These are phyloP conservation scores for Polyrhizophydium stewartii DNA, from an alignment of 371 early-diverging fungal genomes.

Conservation along the genomic window DNA sequence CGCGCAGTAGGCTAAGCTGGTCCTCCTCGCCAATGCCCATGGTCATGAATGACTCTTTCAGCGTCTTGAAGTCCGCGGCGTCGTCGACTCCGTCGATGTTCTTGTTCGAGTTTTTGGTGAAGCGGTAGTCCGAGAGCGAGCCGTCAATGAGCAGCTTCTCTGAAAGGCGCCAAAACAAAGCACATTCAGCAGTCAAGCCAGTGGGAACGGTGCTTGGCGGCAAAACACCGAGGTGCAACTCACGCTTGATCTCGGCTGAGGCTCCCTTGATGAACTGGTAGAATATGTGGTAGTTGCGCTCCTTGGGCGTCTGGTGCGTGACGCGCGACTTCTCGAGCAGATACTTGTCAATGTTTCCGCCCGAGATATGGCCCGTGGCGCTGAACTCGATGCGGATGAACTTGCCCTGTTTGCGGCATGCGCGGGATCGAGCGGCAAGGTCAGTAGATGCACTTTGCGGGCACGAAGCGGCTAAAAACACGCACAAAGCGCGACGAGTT, in stretches of 20 bases:
- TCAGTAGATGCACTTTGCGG: not conserved
- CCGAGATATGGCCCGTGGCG: constrained; percentile 81
- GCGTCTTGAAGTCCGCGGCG: constrained; percentile 70
- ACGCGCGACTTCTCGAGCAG: constrained; percentile 98
- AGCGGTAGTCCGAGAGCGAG: constrained; percentile 69
- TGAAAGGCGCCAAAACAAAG: constrained; percentile 12
- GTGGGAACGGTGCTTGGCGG: not conserved
- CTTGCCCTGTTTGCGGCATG: constrained; percentile 90
- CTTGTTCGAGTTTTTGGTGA: constrained; percentile 76
- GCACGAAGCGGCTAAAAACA: not conserved
- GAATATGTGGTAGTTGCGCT: constrained; percentile 99
- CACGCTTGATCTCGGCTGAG: constrained; percentile 43
- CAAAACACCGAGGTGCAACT: not conserved
- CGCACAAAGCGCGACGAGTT: constrained; percentile 97
- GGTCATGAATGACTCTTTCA: constrained; percentile 74
- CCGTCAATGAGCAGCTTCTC: constrained; percentile 70
- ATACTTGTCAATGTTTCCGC: constrained; percentile 98
- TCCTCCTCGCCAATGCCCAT: constrained; percentile 81
- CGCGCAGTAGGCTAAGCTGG: constrained; percentile 74
- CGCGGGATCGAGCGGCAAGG: not conserved
- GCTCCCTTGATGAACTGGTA: constrained; percentile 95
- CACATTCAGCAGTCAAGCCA: not conserved
- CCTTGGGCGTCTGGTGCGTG: constrained; percentile 83
- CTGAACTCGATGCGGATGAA: constrained; percentile 98
- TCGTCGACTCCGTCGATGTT: constrained; percentile 95